These are phyloP conservation scores for Dendrobium chrysotoxum DNA, from an alignment of 106 monocot genomes.

Conservation along the genomic window DNA sequence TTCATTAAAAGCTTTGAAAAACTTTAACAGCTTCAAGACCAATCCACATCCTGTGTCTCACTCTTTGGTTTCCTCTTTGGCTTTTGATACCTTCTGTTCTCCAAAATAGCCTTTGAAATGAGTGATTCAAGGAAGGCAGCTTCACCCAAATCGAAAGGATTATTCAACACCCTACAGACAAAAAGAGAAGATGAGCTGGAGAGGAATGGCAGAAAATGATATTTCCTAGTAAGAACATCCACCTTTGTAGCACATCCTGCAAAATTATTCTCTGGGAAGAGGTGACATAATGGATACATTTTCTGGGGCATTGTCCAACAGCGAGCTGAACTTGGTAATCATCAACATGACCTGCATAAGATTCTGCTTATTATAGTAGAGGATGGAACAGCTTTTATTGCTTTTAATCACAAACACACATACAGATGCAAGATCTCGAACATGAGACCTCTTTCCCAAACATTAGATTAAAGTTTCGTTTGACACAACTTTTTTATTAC, in stretches of 20 bases:
- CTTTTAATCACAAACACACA: no score
- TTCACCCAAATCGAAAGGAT: conserved; percentile 62
- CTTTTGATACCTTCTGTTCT: conserved; percentile 64
- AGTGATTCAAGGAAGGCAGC: conserved; percentile 63
- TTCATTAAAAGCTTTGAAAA: no score
- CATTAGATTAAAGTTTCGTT: no score
- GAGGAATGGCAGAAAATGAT: background rate
- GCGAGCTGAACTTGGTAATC: conserved; percentile 75
- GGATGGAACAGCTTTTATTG: no score
- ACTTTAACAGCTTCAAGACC: background rate
- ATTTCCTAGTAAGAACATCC: background rate
- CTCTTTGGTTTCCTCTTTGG: background rate
- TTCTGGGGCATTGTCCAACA: conserved; percentile 82
- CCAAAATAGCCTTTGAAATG: conserved; percentile 44
- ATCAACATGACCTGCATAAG: conserved; percentile 39
- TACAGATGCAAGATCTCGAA: no score
- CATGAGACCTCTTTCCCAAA: no score
- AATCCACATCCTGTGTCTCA: background rate
- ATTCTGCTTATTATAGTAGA: no score
- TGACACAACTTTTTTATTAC: no score
- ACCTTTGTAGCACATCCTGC: conserved; percentile 75
- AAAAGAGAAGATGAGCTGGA: background rate
- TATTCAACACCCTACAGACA: conserved; percentile 32
- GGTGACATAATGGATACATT: conserved; percentile 89
- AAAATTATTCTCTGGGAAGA: conserved; percentile 70